phyloP scores from a whole-genome alignment of 1,284 basidiomycete species.

The Rhodofomes roseus region DNA sequence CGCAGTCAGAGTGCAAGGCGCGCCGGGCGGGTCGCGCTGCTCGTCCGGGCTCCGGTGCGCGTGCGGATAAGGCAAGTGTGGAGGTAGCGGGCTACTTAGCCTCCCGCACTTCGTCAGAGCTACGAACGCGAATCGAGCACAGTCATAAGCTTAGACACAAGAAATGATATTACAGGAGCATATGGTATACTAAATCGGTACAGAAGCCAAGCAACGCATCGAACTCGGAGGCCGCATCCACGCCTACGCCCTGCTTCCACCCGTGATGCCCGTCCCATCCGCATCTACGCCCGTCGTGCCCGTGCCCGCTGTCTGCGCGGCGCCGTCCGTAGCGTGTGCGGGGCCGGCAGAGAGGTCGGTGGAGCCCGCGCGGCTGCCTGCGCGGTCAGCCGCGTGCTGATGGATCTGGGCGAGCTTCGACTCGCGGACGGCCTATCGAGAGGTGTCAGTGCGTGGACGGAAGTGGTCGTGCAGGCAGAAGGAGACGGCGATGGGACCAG shows the following conservation, averaged over 20 bases:
- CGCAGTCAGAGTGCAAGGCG: no score
- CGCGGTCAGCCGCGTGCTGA: conserved; percentile 18
- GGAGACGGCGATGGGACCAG: no score
- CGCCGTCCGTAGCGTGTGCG: background rate
- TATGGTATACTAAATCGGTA: no score
- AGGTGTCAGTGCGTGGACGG: background rate
- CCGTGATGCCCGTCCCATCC: background rate
- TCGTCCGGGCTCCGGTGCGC: no score
- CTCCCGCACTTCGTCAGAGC: no score
- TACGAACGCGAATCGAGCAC: no score
- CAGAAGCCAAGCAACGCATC: background rate
- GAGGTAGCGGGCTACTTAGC: no score
- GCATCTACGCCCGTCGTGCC: background rate
- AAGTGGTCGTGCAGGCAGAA: background rate
- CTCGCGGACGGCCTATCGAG: conserved; percentile 23
- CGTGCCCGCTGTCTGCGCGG: background rate
- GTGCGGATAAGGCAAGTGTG: background rate
- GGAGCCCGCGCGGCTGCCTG: background rate
- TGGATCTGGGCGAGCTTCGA: conserved; percentile 26
- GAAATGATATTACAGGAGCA: no score
- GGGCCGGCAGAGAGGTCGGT: background rate
- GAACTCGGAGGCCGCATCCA: no score
- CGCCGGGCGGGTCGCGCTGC: no score
- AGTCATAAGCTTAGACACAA: no score
- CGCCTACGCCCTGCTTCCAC: background rate